Conservation (phyloP, 2,329 filamentous ascomycete genomes). For the Didymella keratinophila region DNA sequence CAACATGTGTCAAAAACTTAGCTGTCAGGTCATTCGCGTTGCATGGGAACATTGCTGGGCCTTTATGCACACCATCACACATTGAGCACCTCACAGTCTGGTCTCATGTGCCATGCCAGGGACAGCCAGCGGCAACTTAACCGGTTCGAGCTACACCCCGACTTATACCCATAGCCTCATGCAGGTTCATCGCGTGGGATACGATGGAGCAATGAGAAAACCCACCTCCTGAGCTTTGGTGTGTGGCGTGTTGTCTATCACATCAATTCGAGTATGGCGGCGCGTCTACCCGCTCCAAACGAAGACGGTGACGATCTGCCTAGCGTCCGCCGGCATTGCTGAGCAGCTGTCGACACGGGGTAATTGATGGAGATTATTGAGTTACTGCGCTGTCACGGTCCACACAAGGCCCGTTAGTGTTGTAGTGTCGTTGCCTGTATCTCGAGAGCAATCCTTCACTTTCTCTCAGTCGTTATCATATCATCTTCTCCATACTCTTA, state of each 20-base stretch:
- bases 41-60: neutral
- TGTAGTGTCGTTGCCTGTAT: neutral
- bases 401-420: constrained; percentile 1
- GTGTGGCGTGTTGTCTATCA: neutral
- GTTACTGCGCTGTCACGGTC: constrained; percentile 3
- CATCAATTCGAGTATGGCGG: constrained; percentile 8
- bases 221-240: neutral
- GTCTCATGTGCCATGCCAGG: constrained; percentile 16
- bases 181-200: constrained; percentile 12
- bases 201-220: neutral
- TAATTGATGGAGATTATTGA: neutral
- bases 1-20: neutral
- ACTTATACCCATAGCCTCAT: constrained; percentile 1
- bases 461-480: neutral
- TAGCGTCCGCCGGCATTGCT: constrained; percentile 6
- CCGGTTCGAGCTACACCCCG: constrained; percentile 9
- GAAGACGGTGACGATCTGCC: constrained; percentile 17
- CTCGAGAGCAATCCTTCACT: neutral
- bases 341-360: constrained; percentile 2
- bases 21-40: neutral
- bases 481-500: neutral
- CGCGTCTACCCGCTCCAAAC: constrained; percentile 14
- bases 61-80: constrained; percentile 14
- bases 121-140: constrained; percentile 15
- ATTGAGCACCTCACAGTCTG: constrained; percentile 8